Conservation (phyloP, 2,329 filamentous ascomycete genomes). For the Microsporum audouinii region DNA sequence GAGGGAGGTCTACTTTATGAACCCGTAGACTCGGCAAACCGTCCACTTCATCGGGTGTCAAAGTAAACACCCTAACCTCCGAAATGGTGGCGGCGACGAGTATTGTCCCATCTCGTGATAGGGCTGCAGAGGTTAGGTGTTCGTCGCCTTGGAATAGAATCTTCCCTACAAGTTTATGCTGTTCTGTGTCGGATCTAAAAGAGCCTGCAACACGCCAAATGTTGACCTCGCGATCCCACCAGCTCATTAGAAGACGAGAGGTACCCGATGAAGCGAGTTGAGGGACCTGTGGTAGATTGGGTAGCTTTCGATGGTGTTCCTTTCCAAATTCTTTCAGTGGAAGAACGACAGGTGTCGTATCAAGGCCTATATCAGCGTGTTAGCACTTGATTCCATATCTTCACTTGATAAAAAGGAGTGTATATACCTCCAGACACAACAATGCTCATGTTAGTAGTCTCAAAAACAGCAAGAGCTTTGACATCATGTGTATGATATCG, state of each 20-base stretch:
- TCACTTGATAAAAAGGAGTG: background rate
- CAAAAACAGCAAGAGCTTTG: constrained; percentile 84
- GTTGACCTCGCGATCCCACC: constrained; percentile 81
- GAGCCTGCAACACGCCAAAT: constrained; percentile 57
- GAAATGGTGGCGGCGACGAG: constrained; percentile 65
- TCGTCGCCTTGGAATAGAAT: constrained; percentile 59
- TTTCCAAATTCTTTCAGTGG: constrained; percentile 65
- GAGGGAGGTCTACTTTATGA: constrained; percentile 56
- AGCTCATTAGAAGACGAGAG: constrained; percentile 69
- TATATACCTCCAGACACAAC: constrained; percentile 72
- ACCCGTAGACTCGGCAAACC: constrained; percentile 51
- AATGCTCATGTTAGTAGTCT: constrained; percentile 70
- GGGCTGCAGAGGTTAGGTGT: constrained; percentile 63
- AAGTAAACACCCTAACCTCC: constrained; percentile 65
- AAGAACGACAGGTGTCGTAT: constrained; percentile 69
- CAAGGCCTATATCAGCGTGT: constrained; percentile 50
- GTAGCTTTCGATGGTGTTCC: constrained; percentile 70
- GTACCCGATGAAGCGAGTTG: constrained; percentile 61
- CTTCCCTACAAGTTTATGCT: constrained; percentile 49
- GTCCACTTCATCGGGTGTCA: constrained; percentile 43
- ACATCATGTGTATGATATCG: constrained; percentile 89
- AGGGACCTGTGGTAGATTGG: constrained; percentile 70
- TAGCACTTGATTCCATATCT: background rate
- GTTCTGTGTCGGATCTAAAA: constrained; percentile 38
- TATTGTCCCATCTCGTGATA: constrained; percentile 60